Conservation (phyloP, 305 asterid species). For the Petunia hybrid region DNA sequence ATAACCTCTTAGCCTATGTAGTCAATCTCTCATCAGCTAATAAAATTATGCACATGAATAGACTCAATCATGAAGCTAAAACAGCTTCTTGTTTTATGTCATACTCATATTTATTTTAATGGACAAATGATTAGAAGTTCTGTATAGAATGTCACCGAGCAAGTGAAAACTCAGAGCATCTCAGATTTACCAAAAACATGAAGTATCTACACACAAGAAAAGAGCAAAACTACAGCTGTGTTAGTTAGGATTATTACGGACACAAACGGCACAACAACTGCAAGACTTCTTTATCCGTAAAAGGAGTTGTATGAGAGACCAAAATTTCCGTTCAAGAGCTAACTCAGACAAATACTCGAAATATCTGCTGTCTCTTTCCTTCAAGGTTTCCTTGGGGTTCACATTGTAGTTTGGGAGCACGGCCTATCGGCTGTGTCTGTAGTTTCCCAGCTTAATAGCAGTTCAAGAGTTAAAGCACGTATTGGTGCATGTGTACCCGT, state of each 20-base stretch:
- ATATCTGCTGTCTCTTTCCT: neutral
- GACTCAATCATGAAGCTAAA: neutral
- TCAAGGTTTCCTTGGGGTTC: conserved; percentile 6
- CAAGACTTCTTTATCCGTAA: conserved; percentile 20
- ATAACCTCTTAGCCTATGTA: conserved; percentile 24
- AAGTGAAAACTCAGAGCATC: neutral
- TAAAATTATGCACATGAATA: conserved; percentile 1
- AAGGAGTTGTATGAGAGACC: neutral
- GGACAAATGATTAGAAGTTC: no score
- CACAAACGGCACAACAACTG: conserved; percentile 5
- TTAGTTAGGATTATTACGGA: neutral
- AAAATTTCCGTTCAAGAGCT: neutral
- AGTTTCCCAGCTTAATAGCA: no score
- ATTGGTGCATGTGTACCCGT: neutral
- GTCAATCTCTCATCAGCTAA: conserved; percentile 9
- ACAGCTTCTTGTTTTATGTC: neutral
- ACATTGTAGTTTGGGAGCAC: neutral
- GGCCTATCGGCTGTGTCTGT: neutral
- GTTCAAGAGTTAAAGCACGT: neutral
- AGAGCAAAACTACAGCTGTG: neutral
- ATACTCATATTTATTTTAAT: neutral
- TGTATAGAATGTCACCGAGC: neutral
- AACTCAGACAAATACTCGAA: neutral
- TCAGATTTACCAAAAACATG: neutral
- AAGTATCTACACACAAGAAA: conserved; percentile 20